phyloP scores from a whole-genome alignment of 768 basidiomycete species.

The Pleurotus eryngii region DNA sequence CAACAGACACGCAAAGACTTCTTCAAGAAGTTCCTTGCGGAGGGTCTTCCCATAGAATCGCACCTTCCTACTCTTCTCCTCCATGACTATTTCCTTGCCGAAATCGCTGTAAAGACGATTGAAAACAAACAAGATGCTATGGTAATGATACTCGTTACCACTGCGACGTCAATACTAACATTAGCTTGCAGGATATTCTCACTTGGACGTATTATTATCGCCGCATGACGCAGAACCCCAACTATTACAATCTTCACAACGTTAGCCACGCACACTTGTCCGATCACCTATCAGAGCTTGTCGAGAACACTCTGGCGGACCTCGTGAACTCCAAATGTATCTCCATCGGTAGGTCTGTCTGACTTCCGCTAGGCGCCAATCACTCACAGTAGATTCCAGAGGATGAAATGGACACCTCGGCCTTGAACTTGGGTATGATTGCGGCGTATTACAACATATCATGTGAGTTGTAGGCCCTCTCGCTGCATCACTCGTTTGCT shows the following conservation, averaged over 20 bases:
- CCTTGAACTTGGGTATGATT: slow-evolving; percentile 97
- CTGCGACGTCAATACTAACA: background rate
- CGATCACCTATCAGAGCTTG: slow-evolving; percentile 93
- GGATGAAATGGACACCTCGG: slow-evolving; percentile 90
- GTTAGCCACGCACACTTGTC: slow-evolving; percentile 95
- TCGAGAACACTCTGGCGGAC: slow-evolving; percentile 89
- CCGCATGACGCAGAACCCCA: slow-evolving; percentile 95
- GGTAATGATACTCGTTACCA: slow-evolving; percentile 39
- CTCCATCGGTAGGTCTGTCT: slow-evolving; percentile 59
- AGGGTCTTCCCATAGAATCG: slow-evolving; percentile 97
- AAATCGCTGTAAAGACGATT: slow-evolving; percentile 97
- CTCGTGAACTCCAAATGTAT: slow-evolving; percentile 96
- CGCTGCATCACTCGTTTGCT: background rate
- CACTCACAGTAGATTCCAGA: slow-evolving; percentile 35
- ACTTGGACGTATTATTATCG: slow-evolving; percentile 99
- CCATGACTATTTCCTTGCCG: slow-evolving; percentile 97
- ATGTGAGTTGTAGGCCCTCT: slow-evolving; percentile 43
- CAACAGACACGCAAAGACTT: slow-evolving; percentile 98
- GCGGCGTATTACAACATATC: slow-evolving; percentile 96
- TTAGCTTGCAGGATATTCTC: slow-evolving; percentile 69
- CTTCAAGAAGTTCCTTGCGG: slow-evolving; percentile 96
- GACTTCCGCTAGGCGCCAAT: background rate
- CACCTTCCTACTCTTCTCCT: slow-evolving; percentile 86
- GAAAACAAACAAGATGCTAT: slow-evolving; percentile 99
- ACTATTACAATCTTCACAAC: slow-evolving; percentile 92